Evolutionary conservation across 345 rosid genomes (phyloP), one percentile per base, ranked within the genome.

Genomic region (Ceriops zippeliana): DNA sequence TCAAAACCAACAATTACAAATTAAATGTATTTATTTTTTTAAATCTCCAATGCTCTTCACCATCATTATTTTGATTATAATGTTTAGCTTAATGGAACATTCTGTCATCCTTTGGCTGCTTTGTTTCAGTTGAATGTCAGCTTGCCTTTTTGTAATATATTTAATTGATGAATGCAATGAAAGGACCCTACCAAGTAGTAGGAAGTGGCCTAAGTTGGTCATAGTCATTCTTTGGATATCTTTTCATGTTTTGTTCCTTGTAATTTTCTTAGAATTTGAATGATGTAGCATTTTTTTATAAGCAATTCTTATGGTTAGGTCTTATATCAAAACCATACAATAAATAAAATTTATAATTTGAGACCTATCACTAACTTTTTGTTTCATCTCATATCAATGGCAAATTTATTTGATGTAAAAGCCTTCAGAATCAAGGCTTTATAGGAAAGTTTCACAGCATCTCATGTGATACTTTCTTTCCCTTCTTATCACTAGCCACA

Each of bases 241-340:
- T 42, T 38, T 3, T 11, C 49, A 42, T 42, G 15, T 0, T 13
- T 56, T 11, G 4, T 24, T 60, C 30, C 54, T 35, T 52, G 42
- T 52, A 56, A 68, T 26, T 59, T 46, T 51, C 47, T 0, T 7
- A 27, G 58, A 72, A 66, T 35, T 34, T 58, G n/a, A 59, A 49
- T 26, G 5, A 51, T 65, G 52, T 32, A 37, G 27, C 49, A 35
- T 24, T 34, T 70, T 68, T 28, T 20, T 37, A 35, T 49, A 30
- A 11, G 58, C 51, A 37, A 20, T n/a, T 67, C 19, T 62, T 64
- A 35, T 53, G 38, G 61, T 28, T 73, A 58, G 58, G 53, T 58
- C 26, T 1, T 24, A 24, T 24, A 24, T 24, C 26, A 24, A 24
- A 24, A 24, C 26, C 26, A 24, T 24, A 24, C 26, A 24, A 24